Base-by-base conservation (phyloP, 305 asterid species). In the Fraxinus greggii region DNA sequence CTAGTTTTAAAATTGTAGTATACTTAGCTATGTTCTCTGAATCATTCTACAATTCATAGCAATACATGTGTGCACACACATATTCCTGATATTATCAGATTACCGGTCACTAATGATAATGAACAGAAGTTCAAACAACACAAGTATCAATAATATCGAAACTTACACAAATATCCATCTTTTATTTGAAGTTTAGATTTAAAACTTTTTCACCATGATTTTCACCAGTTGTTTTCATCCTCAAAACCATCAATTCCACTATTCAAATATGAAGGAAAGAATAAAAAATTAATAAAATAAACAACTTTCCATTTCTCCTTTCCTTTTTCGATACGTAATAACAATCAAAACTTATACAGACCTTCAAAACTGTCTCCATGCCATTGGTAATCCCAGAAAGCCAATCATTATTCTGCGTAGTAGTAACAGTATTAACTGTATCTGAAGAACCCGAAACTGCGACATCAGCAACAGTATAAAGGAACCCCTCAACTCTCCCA, bases 351-450 rank as follows among this genome's bases (percentile, higher is more conserved):
- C 75, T 76, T 67, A 26, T 81, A 85, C 90, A 79, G 84, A 96
- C 99, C 99, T 96, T 96, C 83, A 96, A 78, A 84, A 96, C 98
- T 85, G 89, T 13, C 83, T 96, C 99, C 99, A 96, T 94, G 61
- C 91, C 92, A 86, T 89, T 91, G 24, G 94, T 93, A 77, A 96
- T 91, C 89, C 99, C 98, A 81, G 98, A 92, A 83, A 96, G 94
- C 99, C 99, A 96, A 86, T 96, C 98, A 85, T 89, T 83, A 31
- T 86, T 88, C 85, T 94, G 92, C 10, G 88, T 82, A 61, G 91
- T 76, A 31, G 80, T 77, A 85, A 80, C 90, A 40, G 88, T 86
- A 33, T 86, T 85, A 86, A 88, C 91, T 1, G 89, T 63, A 79
- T 91, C 95, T 13, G 92, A 59, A 78, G 97, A 90, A 86, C 61